phyloP scores from a whole-genome alignment of 1,284 basidiomycete genomes.

The Wallemia ichthyophaga region DNA sequence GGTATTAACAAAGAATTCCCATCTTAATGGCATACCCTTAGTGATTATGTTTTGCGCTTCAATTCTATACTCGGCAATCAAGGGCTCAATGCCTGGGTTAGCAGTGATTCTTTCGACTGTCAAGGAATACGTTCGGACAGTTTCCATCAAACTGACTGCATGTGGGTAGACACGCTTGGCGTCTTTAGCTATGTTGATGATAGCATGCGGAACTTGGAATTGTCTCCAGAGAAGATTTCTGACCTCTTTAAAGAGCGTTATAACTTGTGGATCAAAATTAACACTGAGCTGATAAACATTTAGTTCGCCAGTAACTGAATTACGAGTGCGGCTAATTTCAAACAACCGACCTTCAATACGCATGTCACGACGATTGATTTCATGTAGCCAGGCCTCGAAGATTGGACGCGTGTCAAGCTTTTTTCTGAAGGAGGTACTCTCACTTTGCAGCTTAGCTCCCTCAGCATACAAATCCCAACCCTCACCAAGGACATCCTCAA shows the following conservation, averaged over 20 bases:
- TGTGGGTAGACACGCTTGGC: slow-evolving; percentile 93
- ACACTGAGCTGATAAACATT: slow-evolving; percentile 56
- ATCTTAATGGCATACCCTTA: slow-evolving; percentile 67
- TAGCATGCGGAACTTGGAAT: slow-evolving; percentile 78
- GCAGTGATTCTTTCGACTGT: slow-evolving; percentile 62
- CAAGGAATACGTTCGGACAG: slow-evolving; percentile 82
- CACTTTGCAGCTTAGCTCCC: slow-evolving; percentile 79
- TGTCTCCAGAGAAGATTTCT: slow-evolving; percentile 82
- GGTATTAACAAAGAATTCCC: slow-evolving; percentile 87
- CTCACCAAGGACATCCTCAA: slow-evolving; percentile 90
- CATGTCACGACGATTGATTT: slow-evolving; percentile 75
- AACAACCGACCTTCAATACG: slow-evolving; percentile 83
- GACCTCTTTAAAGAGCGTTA: slow-evolving; percentile 94
- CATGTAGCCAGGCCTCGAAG: slow-evolving; percentile 83
- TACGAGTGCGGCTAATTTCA: slow-evolving; percentile 54
- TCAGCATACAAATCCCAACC: slow-evolving; percentile 99
- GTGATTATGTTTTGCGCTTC: slow-evolving; percentile 69
- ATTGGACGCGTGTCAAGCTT: slow-evolving; percentile 83
- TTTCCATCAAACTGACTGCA: slow-evolving; percentile 94
- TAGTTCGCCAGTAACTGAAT: slow-evolving; percentile 11
- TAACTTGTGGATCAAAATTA: slow-evolving; percentile 92
- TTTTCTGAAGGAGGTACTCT: slow-evolving; percentile 67
- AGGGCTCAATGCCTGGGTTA: slow-evolving; percentile 67
- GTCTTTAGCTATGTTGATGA: slow-evolving; percentile 86
- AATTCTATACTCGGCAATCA: slow-evolving; percentile 72